Evolutionary conservation across 768 basidiomycete species (phyloP), one percentile per base, ranked within the genome.

Genomic region (Trametes cubensis): DNA sequence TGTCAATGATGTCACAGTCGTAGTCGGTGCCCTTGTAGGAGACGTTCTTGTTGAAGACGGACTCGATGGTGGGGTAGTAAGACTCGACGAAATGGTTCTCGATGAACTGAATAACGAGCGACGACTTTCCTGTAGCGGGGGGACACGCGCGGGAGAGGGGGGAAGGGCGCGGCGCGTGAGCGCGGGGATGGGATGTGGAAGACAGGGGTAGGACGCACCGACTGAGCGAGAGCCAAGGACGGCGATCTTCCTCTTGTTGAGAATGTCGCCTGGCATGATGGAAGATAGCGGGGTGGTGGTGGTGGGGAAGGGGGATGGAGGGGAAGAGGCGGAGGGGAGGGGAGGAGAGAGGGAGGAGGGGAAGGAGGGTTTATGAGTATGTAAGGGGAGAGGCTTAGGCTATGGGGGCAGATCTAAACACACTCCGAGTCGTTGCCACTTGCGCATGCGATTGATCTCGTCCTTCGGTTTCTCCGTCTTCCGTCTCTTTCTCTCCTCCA

Each of bases 1-100:
- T 96, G 75, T 98, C 96, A 69, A 98, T 93, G 78, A 98, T 95
- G 77, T 96, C 94, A 77, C 95, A 95, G 63, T 94, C 89, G 71
- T 95, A 98, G 70, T 95, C 93, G 34, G 88, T 82, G 52, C 95
- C 95, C 58, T 92, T 92, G 79, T 91, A 89, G 60, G 82, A 84
- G 70, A 98, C 86, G 62, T 82, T 87, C 81, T 96, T 97, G 54
- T 86, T 81, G 74, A 88, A 90, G 14, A 90, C 93, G 67, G 82
- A 86, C 76, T 98, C 95, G 71, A 96, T 96, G 53, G 95, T 98
- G 41, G 96, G 96, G 78, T 94, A 95, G 80, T 98, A 98, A 8
- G 88, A 82, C 63, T 96, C 95, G 74, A 89, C 83, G 72, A 97
- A 98, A 69, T 90, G 85, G 68, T 90, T 89, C 77, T 97, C 91